Conservation (phyloP, 768 basidiomycete genomes). For the Auricularia cornea region DNA sequence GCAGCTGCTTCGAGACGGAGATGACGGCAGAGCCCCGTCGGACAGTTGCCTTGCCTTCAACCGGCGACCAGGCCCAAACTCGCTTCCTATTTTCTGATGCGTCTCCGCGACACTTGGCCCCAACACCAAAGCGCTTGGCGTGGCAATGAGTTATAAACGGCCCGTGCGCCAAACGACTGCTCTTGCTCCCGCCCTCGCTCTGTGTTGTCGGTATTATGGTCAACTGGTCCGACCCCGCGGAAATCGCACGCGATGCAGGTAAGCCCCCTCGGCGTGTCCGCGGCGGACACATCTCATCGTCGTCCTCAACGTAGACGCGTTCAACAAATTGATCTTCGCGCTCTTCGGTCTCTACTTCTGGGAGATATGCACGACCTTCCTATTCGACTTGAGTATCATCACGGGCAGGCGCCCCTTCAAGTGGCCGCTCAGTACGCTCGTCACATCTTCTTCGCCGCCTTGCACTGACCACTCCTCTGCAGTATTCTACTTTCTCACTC, state of each 20-base stretch:
- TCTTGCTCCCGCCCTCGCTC: background rate
- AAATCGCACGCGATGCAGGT: constrained; percentile 1
- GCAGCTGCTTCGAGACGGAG: no score
- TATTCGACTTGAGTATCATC: constrained; percentile 62
- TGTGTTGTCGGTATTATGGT: background rate
- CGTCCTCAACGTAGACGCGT: constrained; percentile 39
- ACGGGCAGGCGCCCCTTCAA: constrained; percentile 47
- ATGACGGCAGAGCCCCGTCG: no score
- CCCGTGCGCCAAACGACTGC: background rate
- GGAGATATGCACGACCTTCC: constrained; percentile 55
- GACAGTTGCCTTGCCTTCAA: no score
- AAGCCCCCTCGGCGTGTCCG: background rate
- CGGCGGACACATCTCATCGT: no score
- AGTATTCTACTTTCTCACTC: constrained; percentile 63
- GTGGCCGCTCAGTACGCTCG: constrained; percentile 46
- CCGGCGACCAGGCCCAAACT: no score
- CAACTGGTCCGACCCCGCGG: constrained; percentile 1
- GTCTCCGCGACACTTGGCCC: no score
- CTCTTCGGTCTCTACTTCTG: constrained; percentile 60
- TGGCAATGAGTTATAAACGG: background rate
- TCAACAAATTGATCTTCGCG: constrained; percentile 51
- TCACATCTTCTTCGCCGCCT: background rate
- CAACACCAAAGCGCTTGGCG: background rate
- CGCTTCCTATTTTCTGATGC: no score
- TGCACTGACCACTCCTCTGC: background rate